Percentiles rank a stretch among this genome's conserved stretches.
These are phyloP conservation scores for Chytriomyces sp. DNA, from an alignment of 192 early-diverging fungal species.

Conservation along the genomic window DNA sequence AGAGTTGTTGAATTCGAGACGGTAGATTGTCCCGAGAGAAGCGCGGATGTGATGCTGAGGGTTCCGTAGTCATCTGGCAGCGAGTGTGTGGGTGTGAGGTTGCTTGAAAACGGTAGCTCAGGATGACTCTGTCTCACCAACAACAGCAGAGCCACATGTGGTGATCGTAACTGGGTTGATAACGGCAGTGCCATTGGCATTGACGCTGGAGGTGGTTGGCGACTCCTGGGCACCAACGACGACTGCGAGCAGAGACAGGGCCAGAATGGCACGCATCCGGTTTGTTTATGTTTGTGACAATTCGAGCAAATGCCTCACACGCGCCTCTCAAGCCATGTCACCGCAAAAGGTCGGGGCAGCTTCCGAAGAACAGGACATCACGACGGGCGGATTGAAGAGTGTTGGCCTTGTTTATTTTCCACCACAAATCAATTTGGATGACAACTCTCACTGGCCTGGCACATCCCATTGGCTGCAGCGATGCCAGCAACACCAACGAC, in stretches of 20 bases:
- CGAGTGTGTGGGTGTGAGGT: too few relatives aligned
- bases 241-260: background rate
- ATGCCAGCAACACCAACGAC: background rate
- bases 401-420: too few relatives aligned
- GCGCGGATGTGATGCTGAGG: slow-evolving; percentile 7
- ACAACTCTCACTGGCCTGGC: background rate
- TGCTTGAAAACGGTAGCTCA: background rate
- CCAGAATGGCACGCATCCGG: background rate
- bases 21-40: slow-evolving; percentile 18
- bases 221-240: background rate
- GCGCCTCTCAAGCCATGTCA: too few relatives aligned
- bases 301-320: background rate
- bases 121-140: background rate
- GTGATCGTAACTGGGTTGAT: background rate
- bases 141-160: background rate
- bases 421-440: background rate
- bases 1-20: background rate
- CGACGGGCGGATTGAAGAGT: too few relatives aligned
- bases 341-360: too few relatives aligned
- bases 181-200: background rate
- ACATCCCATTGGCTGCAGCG: slow-evolving; percentile 17
- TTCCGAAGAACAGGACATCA: too few relatives aligned
- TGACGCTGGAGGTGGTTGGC: background rate
- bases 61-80: slow-evolving; percentile 21
- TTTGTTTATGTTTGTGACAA: background rate